phyloP scores from a whole-genome alignment of 176 grass and related monocot species.

The Sorghum bicolor region DNA sequence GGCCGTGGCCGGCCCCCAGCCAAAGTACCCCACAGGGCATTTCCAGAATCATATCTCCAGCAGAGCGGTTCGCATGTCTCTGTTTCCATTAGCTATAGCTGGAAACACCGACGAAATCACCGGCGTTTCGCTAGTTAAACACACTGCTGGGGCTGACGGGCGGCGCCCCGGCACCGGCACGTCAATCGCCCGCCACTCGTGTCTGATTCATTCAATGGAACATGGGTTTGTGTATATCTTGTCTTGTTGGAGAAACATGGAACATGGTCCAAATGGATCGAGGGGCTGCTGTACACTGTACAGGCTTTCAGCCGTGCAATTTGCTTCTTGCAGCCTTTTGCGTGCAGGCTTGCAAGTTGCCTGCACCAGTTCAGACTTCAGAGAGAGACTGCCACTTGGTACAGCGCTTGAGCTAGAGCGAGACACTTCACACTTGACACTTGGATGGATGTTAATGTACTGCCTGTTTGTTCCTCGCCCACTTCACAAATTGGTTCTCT shows the following conservation, averaged over 20 bases:
- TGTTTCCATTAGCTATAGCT: background rate
- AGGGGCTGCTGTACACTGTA: background rate
- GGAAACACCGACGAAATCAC: conserved; percentile 32
- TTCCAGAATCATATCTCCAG: conserved; percentile 13
- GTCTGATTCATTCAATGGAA: background rate
- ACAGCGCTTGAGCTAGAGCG: background rate
- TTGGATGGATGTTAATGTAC: background rate
- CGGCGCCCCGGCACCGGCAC: background rate
- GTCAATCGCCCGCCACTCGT: background rate
- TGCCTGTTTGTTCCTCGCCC: background rate
- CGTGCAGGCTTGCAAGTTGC: background rate
- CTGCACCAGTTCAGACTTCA: background rate
- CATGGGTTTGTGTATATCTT: background rate
- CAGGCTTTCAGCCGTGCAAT: background rate
- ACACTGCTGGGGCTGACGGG: background rate
- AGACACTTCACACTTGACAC: background rate
- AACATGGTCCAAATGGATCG: background rate
- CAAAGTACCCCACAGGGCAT: background rate
- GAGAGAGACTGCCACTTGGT: background rate
- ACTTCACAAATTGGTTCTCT: background rate
- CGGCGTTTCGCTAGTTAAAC: conserved; percentile 13
- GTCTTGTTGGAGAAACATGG: conserved; percentile 1
- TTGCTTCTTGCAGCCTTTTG: background rate
- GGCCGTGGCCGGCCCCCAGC: too few species aligned
- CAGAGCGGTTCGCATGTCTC: background rate